These are phyloP conservation scores for Kwoniella pini DNA, from an alignment of 768 basidiomycete species.

Conservation along the genomic window DNA sequence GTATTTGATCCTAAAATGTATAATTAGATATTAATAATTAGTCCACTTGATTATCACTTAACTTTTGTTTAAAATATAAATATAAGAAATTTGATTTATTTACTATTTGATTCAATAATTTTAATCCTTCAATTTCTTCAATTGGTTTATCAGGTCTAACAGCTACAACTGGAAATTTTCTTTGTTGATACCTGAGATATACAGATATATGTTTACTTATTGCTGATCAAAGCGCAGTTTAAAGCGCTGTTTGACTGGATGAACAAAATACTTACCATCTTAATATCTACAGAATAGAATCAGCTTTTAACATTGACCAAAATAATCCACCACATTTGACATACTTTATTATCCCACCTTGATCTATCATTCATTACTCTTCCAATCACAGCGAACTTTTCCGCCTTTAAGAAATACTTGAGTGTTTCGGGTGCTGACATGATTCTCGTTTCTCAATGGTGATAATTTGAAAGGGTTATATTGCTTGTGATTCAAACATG, in stretches of 20 bases:
- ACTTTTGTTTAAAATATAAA: too few relatives aligned
- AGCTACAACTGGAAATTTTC: constrained; percentile 37
- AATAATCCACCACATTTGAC: too few relatives aligned
- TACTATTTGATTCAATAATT: constrained; percentile 31
- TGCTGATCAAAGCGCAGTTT: background rate
- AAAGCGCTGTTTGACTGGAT: background rate
- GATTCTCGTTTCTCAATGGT: background rate
- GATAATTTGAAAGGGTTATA: too few relatives aligned
- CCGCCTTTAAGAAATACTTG: constrained; percentile 41
- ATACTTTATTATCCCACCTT: constrained; percentile 44
- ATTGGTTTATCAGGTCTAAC: constrained; percentile 25
- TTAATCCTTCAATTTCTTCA: constrained; percentile 34
- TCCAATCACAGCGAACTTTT: constrained; percentile 46
- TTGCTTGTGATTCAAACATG: too few relatives aligned
- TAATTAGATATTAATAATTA: too few relatives aligned
- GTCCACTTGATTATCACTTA: too few relatives aligned
- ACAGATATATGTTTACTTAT: background rate
- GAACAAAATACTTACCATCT: background rate
- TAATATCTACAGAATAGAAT: too few relatives aligned
- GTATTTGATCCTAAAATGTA: constrained; percentile 27
- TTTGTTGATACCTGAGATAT: constrained; percentile 30
- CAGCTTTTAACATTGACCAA: too few relatives aligned
- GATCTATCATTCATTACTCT: constrained; percentile 40
- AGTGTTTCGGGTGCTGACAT: constrained; percentile 21
- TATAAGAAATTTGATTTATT: too few relatives aligned